A percentile compares a stretch with the other conserved stretches of the same genome.
These are phyloP conservation scores for Rubia yunnanensis DNA, from an alignment of 257 asterid species.

Conservation along the genomic window DNA sequence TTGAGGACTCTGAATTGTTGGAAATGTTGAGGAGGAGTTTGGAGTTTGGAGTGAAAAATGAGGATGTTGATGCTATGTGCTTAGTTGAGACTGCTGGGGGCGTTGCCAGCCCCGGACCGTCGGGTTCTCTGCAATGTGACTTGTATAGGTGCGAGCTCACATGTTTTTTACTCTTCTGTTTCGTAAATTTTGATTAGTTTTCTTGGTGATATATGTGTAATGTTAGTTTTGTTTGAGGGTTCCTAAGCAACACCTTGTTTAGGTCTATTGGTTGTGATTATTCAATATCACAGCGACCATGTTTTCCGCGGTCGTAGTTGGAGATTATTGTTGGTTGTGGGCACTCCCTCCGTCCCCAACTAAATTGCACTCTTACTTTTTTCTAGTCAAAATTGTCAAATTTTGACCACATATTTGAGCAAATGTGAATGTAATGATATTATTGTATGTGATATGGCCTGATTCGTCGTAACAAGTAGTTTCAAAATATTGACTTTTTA, in stretches of 20 bases:
- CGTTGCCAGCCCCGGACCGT: constrained; percentile 96
- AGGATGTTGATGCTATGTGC: constrained; percentile 42
- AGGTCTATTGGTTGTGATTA: neutral
- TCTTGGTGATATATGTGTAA: neutral
- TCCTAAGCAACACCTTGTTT: neutral
- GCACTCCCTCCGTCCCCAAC: no score
- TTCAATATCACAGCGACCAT: neutral
- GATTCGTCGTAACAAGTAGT: no score
- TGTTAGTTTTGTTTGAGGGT: neutral
- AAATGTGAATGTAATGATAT: no score
- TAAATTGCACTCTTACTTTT: no score
- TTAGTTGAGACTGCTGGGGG: constrained; percentile 98
- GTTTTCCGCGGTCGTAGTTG: no score
- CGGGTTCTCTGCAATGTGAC: constrained; percentile 91
- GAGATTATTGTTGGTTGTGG: neutral
- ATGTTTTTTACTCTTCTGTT: neutral
- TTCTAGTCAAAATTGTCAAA: no score
- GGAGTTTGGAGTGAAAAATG: constrained; percentile 16
- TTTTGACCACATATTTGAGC: no score
- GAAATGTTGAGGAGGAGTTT: constrained; percentile 57
- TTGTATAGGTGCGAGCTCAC: constrained; percentile 50
- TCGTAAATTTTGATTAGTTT: neutral
- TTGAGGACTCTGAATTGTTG: constrained; percentile 55
- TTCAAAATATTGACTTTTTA: no score
- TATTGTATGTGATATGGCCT: no score